These are phyloP conservation scores for Mycosarcoma maydis DNA, from an alignment of 1,284 basidiomycete species.

Conservation along the genomic window DNA sequence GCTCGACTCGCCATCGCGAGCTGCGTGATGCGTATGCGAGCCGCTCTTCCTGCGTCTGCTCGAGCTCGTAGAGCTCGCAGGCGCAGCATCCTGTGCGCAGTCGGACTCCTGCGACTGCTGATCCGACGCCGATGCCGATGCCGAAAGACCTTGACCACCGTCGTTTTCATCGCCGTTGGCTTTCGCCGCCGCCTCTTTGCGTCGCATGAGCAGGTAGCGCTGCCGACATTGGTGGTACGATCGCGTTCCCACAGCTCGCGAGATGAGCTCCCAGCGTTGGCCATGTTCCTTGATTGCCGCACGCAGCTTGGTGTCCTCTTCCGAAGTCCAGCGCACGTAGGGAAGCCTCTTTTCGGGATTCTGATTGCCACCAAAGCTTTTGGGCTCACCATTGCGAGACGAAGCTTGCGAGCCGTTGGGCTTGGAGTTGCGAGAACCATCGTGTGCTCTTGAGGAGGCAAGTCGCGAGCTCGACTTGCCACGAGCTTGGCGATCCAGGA, in stretches of 20 bases:
- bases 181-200: slow-evolving; percentile 62
- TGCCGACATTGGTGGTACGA: slow-evolving; percentile 67
- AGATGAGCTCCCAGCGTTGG: slow-evolving; percentile 66
- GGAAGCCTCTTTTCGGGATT: slow-evolving; percentile 65
- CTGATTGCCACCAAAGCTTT: slow-evolving; percentile 52
- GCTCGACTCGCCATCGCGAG: slow-evolving; percentile 6
- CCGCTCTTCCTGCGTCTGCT: slow-evolving; percentile 24
- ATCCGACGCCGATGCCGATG: slow-evolving; percentile 45
- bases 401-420: slow-evolving; percentile 19
- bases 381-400: slow-evolving; percentile 33
- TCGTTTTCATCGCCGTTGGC: slow-evolving; percentile 34
- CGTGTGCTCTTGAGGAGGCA: slow-evolving; percentile 14
- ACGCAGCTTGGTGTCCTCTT: slow-evolving; percentile 64
- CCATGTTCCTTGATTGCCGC: slow-evolving; percentile 64
- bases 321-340: slow-evolving; percentile 64
- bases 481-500: slow-evolving; percentile 20
- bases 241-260: slow-evolving; percentile 63
- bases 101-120: slow-evolving; percentile 49
- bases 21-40: slow-evolving; percentile 16
- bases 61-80: slow-evolving; percentile 6
- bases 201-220: slow-evolving; percentile 65
- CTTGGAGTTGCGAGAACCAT: slow-evolving; percentile 27
- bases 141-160: slow-evolving; percentile 23
- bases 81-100: slow-evolving; percentile 22
- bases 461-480: slow-evolving; percentile 29